phyloP scores from a whole-genome alignment of 306 rosid species.

The Pterocarpus macrocarpus region DNA sequence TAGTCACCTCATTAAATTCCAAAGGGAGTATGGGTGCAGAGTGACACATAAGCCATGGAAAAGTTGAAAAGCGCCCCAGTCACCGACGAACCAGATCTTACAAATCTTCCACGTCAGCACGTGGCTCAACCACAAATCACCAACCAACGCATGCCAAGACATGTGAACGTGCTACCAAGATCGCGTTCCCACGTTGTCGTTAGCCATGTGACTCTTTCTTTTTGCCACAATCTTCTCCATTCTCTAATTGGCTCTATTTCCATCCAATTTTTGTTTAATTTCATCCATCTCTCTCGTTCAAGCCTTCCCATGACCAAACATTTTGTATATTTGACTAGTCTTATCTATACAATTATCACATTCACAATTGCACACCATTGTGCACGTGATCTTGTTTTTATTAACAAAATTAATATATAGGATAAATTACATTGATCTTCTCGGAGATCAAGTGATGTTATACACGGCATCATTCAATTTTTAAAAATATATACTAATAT shows the following conservation, averaged over 20 bases:
- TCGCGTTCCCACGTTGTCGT: conserved; percentile 30
- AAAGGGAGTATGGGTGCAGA: conserved; percentile 40
- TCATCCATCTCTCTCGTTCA: background rate
- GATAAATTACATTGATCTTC: too few species aligned
- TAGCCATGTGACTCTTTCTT: conserved; percentile 45
- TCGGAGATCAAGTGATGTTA: too few species aligned
- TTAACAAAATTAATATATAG: background rate
- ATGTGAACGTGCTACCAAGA: conserved; percentile 65
- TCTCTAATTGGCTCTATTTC: background rate
- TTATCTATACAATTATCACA: conserved; percentile 44
- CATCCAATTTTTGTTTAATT: conserved; percentile 10
- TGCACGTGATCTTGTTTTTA: conserved; percentile 41
- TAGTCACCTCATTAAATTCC: conserved; percentile 37
- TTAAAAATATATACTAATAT: too few species aligned
- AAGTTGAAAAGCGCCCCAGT: conserved; percentile 33
- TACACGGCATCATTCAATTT: too few species aligned
- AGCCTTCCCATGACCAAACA: conserved; percentile 33
- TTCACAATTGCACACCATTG: conserved; percentile 36
- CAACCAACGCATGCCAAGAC: conserved; percentile 55
- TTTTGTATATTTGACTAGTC: conserved; percentile 8
- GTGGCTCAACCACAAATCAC: conserved; percentile 58
- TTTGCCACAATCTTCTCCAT: background rate
- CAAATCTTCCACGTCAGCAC: conserved; percentile 68
- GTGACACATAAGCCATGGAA: conserved; percentile 50
- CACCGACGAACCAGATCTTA: conserved; percentile 70